Conservation (phyloP, 352 stramenopile species). For the Phytophthora syringae region DNA sequence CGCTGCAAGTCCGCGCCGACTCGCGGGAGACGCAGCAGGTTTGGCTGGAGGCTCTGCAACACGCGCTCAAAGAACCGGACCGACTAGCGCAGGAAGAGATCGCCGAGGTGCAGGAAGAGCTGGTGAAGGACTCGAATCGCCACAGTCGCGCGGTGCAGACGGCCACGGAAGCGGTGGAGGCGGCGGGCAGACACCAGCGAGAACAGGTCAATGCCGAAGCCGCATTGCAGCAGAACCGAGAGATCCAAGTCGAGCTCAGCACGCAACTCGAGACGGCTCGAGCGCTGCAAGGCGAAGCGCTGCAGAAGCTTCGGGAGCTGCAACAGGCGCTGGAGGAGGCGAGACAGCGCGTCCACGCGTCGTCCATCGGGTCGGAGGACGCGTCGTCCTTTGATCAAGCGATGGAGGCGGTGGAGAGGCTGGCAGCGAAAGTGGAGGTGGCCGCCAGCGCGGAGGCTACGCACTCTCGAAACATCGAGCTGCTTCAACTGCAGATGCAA, state of each 20-base stretch:
- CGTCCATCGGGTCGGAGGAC: slow-evolving; percentile 19
- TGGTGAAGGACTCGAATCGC: slow-evolving; percentile 45
- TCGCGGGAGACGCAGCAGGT: no score
- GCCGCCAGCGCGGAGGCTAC: slow-evolving; percentile 56
- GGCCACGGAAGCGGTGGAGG: slow-evolving; percentile 54
- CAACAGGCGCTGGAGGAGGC: slow-evolving; percentile 36
- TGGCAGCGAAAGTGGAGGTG: slow-evolving; percentile 70
- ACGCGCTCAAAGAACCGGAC: slow-evolving; percentile 74
- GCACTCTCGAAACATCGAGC: slow-evolving; percentile 36
- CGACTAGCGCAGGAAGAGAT: slow-evolving; percentile 82
- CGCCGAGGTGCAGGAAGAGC: slow-evolving; percentile 63
- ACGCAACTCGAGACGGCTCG: slow-evolving; percentile 37
- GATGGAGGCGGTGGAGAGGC: slow-evolving; percentile 40
- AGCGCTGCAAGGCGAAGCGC: slow-evolving; percentile 37
- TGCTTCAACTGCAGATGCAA: slow-evolving; percentile 29
- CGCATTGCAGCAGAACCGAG: slow-evolving; percentile 38
- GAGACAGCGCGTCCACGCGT: slow-evolving; percentile 47
- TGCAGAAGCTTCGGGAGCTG: slow-evolving; percentile 33
- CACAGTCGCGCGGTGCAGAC: slow-evolving; percentile 52
- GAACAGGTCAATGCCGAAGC: slow-evolving; percentile 41
- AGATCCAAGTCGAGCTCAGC: slow-evolving; percentile 33
- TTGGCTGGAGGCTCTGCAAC: no score
- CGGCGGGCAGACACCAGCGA: slow-evolving; percentile 36
- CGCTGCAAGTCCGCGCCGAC: no score
- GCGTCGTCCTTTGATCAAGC: slow-evolving; percentile 21